Percentiles rank a stretch among this genome's conserved stretches.
phyloP scores from a whole-genome alignment of 345 rosid species.

The Populus alba region DNA sequence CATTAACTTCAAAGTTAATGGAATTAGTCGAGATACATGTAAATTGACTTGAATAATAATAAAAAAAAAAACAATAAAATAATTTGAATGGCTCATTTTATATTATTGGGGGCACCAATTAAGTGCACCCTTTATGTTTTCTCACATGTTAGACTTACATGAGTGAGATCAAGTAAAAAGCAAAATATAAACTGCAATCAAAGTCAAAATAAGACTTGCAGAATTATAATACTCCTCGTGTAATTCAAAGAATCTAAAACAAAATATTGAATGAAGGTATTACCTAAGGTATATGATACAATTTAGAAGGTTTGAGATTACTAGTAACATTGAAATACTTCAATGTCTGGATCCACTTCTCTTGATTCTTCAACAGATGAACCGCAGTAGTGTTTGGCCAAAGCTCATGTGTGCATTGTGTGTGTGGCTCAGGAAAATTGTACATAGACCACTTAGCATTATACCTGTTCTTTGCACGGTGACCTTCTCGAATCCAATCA shows the following conservation, averaged over 20 bases:
- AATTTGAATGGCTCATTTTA: no score
- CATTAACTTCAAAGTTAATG: accelerated
- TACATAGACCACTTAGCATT: constrained; percentile 91
- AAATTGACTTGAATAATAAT: no score
- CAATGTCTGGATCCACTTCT: constrained; percentile 68
- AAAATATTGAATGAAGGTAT: neutral
- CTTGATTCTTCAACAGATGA: constrained; percentile 76
- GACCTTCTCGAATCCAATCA: constrained; percentile 70
- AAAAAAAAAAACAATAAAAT: no score
- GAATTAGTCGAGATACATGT: no score
- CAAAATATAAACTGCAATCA: no score
- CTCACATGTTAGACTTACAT: neutral
- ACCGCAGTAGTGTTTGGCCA: constrained; percentile 77
- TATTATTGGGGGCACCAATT: neutral
- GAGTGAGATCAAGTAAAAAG: neutral
- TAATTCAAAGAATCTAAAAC: neutral
- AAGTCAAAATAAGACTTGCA: neutral
- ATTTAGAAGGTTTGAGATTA: constrained; percentile 75
- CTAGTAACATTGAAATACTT: constrained; percentile 60
- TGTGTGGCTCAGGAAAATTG: constrained; percentile 60
- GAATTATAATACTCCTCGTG: neutral
- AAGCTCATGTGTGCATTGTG: constrained; percentile 67
- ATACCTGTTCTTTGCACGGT: constrained; percentile 53
- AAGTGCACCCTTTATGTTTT: neutral
- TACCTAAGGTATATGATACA: constrained; percentile 59